Conservation (phyloP, 1,139 yeast species). For the Pichia sp. region DNA sequence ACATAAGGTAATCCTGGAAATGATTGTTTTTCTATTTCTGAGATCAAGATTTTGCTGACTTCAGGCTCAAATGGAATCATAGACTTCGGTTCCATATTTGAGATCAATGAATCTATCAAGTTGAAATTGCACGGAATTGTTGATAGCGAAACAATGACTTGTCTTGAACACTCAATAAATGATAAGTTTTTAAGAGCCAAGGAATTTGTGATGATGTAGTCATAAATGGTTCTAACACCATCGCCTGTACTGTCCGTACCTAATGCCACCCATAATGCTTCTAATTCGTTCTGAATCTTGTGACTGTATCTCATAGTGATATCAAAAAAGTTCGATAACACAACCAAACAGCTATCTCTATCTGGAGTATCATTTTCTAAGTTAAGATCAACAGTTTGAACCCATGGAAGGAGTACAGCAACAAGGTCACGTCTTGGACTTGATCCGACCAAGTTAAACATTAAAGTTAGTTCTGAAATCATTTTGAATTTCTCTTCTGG, state of each 20-base stretch:
- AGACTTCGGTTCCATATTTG: slow-evolving; percentile 71
- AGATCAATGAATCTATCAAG: slow-evolving; percentile 60
- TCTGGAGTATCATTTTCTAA: slow-evolving; percentile 38
- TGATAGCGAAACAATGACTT: slow-evolving; percentile 71
- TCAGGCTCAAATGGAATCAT: slow-evolving; percentile 64
- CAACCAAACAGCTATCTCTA: slow-evolving; percentile 66
- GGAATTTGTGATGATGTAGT: slow-evolving; percentile 64
- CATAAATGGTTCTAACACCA: slow-evolving; percentile 69
- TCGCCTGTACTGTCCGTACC: slow-evolving; percentile 61
- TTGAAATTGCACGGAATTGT: slow-evolving; percentile 53
- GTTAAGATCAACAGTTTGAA: slow-evolving; percentile 68
- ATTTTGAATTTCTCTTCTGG: slow-evolving; percentile 56
- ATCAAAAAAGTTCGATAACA: slow-evolving; percentile 74
- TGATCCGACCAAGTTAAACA: slow-evolving; percentile 58
- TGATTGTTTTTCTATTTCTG: slow-evolving; percentile 17
- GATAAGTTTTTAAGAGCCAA: slow-evolving; percentile 65
- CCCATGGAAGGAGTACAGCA: slow-evolving; percentile 84
- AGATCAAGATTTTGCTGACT: slow-evolving; percentile 13
- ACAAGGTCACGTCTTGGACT: slow-evolving; percentile 70
- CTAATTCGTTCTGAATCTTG: slow-evolving; percentile 76
- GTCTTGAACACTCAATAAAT: slow-evolving; percentile 76
- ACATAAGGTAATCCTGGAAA: slow-evolving; percentile 56
- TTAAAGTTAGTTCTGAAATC: slow-evolving; percentile 69
- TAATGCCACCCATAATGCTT: slow-evolving; percentile 90
- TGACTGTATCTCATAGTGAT: slow-evolving; percentile 76